Evolutionary conservation across 108 stramenopile genomes (phyloP).

Genomic region (Cylindrotheca fusiformis): DNA sequence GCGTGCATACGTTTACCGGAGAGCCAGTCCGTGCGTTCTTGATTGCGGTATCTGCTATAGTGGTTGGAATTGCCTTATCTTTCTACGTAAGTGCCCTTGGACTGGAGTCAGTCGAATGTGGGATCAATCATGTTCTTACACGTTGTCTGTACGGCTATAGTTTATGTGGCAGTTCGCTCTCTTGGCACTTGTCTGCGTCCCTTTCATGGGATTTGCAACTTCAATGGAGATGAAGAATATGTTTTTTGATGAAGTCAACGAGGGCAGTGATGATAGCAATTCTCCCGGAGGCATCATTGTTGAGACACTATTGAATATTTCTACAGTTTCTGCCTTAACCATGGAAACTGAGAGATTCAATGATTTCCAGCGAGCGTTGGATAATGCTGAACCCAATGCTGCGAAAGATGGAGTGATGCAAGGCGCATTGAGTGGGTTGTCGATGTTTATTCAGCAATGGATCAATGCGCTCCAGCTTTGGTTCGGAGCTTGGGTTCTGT

Average conservation of each 20-base stretch:
- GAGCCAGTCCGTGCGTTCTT: conserved; percentile 56
- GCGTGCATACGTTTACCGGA: conserved; percentile 52
- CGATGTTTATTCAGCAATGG: conserved; percentile 41
- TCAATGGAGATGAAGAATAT: conserved; percentile 48
- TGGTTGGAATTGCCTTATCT: conserved; percentile 49
- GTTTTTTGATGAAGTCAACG: conserved; percentile 43
- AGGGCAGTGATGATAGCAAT: conserved; percentile 24
- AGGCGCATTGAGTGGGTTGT: conserved; percentile 22
- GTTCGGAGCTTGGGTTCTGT: conserved; percentile 60
- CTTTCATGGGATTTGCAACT: conserved; percentile 54
- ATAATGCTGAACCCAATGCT: conserved; percentile 31
- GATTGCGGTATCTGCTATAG: conserved; percentile 35
- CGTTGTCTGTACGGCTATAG: neutral
- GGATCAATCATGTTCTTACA: too few relatives aligned
- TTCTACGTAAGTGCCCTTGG: conserved; percentile 9
- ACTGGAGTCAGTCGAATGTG: neutral
- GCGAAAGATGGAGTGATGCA: conserved; percentile 20
- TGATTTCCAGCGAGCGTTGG: conserved; percentile 57
- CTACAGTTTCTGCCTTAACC: conserved; percentile 50
- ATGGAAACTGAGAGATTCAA: conserved; percentile 48
- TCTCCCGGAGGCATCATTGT: conserved; percentile 47
- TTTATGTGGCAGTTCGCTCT: conserved; percentile 51
- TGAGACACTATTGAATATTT: conserved; percentile 53
- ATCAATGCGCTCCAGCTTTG: conserved; percentile 51
- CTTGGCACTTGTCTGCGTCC: conserved; percentile 42